Conservation (phyloP, 305 asterid species). For the Fraxinus latifolia region DNA sequence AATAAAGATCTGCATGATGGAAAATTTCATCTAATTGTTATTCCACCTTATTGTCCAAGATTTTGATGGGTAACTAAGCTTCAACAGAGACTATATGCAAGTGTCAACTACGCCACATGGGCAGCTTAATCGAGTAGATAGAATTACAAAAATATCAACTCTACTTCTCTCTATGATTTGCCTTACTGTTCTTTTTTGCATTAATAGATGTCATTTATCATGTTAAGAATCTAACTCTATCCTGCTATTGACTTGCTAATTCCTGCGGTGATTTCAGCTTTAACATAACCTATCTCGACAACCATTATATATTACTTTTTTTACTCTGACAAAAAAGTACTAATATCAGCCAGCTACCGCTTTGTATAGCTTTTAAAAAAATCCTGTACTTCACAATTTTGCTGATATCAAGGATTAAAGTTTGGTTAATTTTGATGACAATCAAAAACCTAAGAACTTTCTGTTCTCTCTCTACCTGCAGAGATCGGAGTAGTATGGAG, state of each 20-base stretch:
- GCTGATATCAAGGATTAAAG: constrained; percentile 12
- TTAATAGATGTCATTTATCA: constrained; percentile 9
- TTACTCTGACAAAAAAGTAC: background rate
- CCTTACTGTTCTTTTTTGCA: constrained; percentile 1
- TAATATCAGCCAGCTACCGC: background rate
- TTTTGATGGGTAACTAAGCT: constrained; percentile 4
- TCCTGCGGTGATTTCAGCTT: constrained; percentile 9
- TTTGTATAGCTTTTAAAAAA: constrained; percentile 1
- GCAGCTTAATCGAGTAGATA: constrained; percentile 7
- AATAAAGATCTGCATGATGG: constrained; percentile 3
- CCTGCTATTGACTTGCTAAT: background rate
- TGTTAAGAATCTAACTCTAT: background rate
- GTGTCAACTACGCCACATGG: background rate
- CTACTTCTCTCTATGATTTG: constrained; percentile 6
- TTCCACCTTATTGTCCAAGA: background rate
- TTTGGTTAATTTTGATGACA: constrained; percentile 21
- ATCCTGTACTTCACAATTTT: background rate
- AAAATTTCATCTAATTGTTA: background rate
- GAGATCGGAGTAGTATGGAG: constrained; percentile 97
- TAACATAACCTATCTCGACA: background rate
- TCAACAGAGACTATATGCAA: background rate
- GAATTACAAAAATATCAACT: background rate
- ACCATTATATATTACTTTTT: background rate
- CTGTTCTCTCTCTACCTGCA: constrained; percentile 32
- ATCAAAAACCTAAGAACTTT: constrained; percentile 3